These are phyloP conservation scores for Takashimella koratensis DNA, from an alignment of 1,284 basidiomycete species.

Conservation along the genomic window DNA sequence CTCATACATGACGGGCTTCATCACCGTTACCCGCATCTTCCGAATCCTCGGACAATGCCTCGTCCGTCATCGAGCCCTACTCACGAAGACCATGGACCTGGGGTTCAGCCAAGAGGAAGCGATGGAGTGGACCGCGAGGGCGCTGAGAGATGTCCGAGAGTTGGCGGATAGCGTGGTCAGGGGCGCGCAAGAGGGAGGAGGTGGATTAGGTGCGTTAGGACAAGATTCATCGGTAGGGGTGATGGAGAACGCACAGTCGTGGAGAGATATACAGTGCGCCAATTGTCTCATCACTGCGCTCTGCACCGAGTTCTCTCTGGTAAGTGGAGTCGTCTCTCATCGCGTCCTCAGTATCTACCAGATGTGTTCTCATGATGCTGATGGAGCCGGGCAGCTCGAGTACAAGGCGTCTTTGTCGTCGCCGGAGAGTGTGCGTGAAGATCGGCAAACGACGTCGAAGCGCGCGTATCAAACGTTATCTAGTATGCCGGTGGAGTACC, in stretches of 20 bases:
- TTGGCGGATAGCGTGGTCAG: slow-evolving; percentile 9
- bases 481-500: slow-evolving; percentile 28
- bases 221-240: neutral
- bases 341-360: neutral
- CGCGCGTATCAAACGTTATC: slow-evolving; percentile 23
- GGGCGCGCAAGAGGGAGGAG: too few relatives aligned
- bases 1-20: slow-evolving; percentile 27
- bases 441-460: slow-evolving; percentile 25
- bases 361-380: neutral
- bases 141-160: neutral
- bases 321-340: too few relatives aligned
- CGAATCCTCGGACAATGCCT: slow-evolving; percentile 25
- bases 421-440: slow-evolving; percentile 18
- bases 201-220: too few relatives aligned
- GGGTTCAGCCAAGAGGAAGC: slow-evolving; percentile 9
- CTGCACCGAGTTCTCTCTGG: slow-evolving; percentile 27
- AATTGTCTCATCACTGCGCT: slow-evolving; percentile 31
- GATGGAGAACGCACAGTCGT: neutral
- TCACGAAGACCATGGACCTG: slow-evolving; percentile 9
- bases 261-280: slow-evolving; percentile 17
- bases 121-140: slow-evolving; percentile 1
- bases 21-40: slow-evolving; percentile 22
- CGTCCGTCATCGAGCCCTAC: slow-evolving; percentile 23
- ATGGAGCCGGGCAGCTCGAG: slow-evolving; percentile 18
- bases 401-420: slow-evolving; percentile 21